phyloP scores from a whole-genome alignment of 2,329 filamentous ascomycete genomes.

The Zymoseptoria ardabiliae region DNA sequence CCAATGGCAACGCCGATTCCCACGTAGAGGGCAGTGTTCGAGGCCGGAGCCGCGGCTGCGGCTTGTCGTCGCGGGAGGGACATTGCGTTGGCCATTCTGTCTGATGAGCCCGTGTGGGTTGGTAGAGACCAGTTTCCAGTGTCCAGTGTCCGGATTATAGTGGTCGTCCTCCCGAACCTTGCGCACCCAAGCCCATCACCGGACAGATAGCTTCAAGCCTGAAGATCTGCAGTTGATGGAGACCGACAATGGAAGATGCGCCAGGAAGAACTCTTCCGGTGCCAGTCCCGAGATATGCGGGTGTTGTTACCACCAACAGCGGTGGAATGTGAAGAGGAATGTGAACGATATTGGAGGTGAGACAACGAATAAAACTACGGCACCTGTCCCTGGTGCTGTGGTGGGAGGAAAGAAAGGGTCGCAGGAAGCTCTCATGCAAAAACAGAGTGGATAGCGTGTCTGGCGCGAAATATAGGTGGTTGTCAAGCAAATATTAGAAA shows the following conservation, averaged over 20 bases:
- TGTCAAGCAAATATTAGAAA: constrained; percentile 1
- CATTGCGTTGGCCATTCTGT: neutral
- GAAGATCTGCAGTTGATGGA: neutral
- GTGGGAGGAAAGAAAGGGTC: neutral
- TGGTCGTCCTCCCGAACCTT: constrained; percentile 2
- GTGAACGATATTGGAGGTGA: neutral
- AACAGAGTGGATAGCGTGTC: neutral
- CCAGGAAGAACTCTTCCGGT: neutral
- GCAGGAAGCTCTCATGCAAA: neutral
- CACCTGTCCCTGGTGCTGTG: neutral
- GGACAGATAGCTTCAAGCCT: neutral
- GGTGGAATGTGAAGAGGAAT: neutral
- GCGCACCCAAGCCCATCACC: constrained; percentile 3
- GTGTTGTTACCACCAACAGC: neutral
- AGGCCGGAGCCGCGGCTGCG: constrained; percentile 5
- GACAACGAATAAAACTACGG: neutral
- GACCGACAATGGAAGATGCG: neutral
- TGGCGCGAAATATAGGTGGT: constrained; percentile 2
- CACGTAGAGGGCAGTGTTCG: constrained; percentile 14
- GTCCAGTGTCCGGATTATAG: constrained; percentile 2
- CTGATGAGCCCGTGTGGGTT: neutral
- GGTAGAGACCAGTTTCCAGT: neutral
- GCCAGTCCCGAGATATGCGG: neutral
- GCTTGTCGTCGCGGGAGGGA: constrained; percentile 9
- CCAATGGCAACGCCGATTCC: constrained; percentile 26